Percentiles rank a stretch among this genome's conserved stretches.
These are phyloP conservation scores for Ogataea glucozyma DNA, from an alignment of 805 yeast genomes.

Conservation along the genomic window DNA sequence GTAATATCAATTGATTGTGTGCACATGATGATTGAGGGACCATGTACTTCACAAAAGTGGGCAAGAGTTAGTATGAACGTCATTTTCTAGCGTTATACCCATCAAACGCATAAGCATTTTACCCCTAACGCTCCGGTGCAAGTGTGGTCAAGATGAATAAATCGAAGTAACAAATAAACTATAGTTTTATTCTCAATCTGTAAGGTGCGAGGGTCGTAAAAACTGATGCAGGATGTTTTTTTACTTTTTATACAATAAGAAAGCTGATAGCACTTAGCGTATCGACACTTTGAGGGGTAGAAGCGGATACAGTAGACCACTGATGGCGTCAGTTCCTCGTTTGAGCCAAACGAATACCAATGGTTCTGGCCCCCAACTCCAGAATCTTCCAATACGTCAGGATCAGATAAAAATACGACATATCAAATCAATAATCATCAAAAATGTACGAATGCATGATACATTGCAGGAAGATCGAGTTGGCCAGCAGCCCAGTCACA, in stretches of 20 bases:
- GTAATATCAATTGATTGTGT: conserved; percentile 46
- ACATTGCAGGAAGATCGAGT: neutral
- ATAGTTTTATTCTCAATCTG: neutral
- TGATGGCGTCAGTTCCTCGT: conserved; percentile 26
- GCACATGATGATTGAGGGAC: conserved; percentile 66
- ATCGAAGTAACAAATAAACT: too few relatives aligned
- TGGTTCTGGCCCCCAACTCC: conserved; percentile 1
- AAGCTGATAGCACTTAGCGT: too few relatives aligned
- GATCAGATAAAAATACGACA: conserved; percentile 30
- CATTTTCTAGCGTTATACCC: conserved; percentile 26
- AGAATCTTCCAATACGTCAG: conserved; percentile 14
- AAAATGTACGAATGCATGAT: conserved; percentile 17
- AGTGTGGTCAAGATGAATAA: too few relatives aligned
- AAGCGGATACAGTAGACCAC: neutral
- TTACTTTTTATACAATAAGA: too few relatives aligned
- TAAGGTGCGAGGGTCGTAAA: neutral
- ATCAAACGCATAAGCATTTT: too few relatives aligned
- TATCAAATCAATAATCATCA: conserved; percentile 22
- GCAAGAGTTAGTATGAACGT: conserved; percentile 56
- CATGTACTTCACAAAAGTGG: conserved; percentile 79
- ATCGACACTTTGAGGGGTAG: neutral
- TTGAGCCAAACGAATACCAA: conserved; percentile 10
- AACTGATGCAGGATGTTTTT: neutral
- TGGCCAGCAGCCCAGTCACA: neutral
- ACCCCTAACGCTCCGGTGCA: too few relatives aligned